Evolutionary conservation across 192 early-diverging fungal species (phyloP).

Genomic region (Pilobolus umbonatus): DNA sequence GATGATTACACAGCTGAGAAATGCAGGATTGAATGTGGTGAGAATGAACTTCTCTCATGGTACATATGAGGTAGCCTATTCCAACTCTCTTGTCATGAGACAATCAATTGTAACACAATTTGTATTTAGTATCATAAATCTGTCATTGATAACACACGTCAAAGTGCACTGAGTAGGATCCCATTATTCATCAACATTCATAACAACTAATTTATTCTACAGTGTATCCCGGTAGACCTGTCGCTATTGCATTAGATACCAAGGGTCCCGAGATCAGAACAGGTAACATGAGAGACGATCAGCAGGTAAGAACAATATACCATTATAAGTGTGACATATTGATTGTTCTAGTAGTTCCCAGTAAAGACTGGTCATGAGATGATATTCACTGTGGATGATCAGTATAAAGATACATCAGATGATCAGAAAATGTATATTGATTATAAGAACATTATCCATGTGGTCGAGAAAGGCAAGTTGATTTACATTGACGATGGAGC

Average conservation of each 20-base stretch:
- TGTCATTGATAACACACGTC: conserved; percentile 55
- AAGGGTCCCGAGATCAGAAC: conserved; percentile 82
- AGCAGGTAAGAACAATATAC: conserved; percentile 26
- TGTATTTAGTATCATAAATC: conserved; percentile 51
- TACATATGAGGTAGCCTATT: conserved; percentile 42
- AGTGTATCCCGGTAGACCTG: conserved; percentile 36
- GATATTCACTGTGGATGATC: conserved; percentile 60
- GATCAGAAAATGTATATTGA: conserved; percentile 65
- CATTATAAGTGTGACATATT: neutral
- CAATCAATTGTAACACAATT: neutral
- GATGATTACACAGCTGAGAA: conserved; percentile 68
- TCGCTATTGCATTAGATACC: conserved; percentile 76
- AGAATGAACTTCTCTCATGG: conserved; percentile 72
- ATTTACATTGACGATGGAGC: conserved; percentile 92
- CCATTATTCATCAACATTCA: neutral
- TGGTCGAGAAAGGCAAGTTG: conserved; percentile 55
- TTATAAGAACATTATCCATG: conserved; percentile 69
- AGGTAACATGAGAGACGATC: conserved; percentile 57
- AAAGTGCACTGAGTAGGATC: conserved; percentile 43
- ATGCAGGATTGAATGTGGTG: conserved; percentile 78
- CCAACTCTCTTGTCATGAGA: neutral
- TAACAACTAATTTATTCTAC: neutral
- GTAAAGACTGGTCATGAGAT: conserved; percentile 63
- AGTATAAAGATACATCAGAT: conserved; percentile 47
- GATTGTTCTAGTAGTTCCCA: conserved; percentile 29